Conservation (phyloP, 1,139 yeast species). For the Diutina scorzettiae region DNA sequence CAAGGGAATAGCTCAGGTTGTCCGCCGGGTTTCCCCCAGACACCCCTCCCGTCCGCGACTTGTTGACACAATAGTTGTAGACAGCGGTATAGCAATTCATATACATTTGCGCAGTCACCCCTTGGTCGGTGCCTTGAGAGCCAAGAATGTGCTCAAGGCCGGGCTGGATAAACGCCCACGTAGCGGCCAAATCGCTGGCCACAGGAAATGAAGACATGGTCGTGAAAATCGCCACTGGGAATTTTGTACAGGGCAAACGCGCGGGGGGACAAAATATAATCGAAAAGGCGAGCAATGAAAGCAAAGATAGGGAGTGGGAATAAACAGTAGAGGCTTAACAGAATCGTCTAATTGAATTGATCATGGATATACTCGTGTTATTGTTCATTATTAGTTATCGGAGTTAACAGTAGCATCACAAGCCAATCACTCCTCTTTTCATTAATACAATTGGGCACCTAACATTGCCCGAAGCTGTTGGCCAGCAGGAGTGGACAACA, state of each 20-base stretch:
- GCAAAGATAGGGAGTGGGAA: too few relatives aligned
- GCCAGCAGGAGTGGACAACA: conserved; percentile 51
- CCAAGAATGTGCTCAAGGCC: conserved; percentile 62
- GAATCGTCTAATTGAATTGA: too few relatives aligned
- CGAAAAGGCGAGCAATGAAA: too few relatives aligned
- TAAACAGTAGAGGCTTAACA: too few relatives aligned
- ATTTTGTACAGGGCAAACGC: neutral
- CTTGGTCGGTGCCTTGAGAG: conserved; percentile 44
- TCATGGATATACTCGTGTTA: too few relatives aligned
- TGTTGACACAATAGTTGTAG: conserved; percentile 86
- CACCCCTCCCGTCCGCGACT: conserved; percentile 33
- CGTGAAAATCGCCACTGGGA: neutral
- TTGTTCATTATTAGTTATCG: too few relatives aligned
- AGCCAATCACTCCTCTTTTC: neutral
- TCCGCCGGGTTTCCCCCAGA: conserved; percentile 6
- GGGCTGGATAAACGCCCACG: conserved; percentile 71
- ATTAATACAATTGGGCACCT: conserved; percentile 4
- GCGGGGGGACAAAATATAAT: too few relatives aligned
- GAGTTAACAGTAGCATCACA: too few relatives aligned
- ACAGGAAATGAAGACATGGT: conserved; percentile 11
- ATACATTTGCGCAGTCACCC: conserved; percentile 61
- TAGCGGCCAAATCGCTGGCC: conserved; percentile 47
- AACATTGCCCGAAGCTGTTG: conserved; percentile 25
- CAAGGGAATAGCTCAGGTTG: conserved; percentile 30
- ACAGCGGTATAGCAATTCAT: conserved; percentile 74